These are phyloP conservation scores for Chytriomyces confervae DNA, from an alignment of 192 early-diverging fungal genomes.

Conservation along the genomic window DNA sequence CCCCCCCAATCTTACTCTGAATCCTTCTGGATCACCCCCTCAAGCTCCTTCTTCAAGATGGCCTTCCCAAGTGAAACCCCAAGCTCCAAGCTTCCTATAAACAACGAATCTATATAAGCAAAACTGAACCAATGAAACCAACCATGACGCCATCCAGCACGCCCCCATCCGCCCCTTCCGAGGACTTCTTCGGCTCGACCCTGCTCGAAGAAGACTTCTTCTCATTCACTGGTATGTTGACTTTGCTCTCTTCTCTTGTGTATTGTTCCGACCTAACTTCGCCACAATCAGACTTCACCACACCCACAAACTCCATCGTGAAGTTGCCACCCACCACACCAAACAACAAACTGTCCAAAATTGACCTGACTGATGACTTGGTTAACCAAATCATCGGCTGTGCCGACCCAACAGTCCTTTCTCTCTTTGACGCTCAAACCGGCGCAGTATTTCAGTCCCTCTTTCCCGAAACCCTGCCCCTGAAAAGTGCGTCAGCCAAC, in stretches of 20 bases:
- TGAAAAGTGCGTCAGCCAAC: background rate
- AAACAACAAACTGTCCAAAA: background rate
- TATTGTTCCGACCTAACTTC: no score
- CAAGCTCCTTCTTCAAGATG: conserved; percentile 17
- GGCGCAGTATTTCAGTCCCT: conserved; percentile 22
- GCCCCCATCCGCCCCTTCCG: background rate
- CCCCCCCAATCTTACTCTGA: background rate
- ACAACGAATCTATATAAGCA: background rate
- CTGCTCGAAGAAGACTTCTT: conserved; percentile 30
- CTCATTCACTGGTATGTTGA: conserved; percentile 1
- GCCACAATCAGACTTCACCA: background rate
- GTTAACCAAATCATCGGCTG: conserved; percentile 9
- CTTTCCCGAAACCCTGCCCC: conserved; percentile 9
- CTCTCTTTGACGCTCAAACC: conserved; percentile 15
- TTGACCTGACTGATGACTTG: conserved; percentile 18
- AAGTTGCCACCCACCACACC: background rate
- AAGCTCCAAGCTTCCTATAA: conserved; percentile 5
- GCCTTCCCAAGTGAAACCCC: conserved; percentile 24
- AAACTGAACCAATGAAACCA: conserved; percentile 13
- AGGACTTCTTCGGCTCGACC: conserved; percentile 10
- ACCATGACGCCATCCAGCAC: background rate
- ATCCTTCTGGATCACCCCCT: conserved; percentile 33
- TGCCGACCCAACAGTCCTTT: conserved; percentile 7
- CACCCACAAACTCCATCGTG: conserved; percentile 1
- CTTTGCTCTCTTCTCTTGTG: background rate